Conservation (phyloP, 2,329 filamentous ascomycete genomes). For the Colletotrichum musae region DNA sequence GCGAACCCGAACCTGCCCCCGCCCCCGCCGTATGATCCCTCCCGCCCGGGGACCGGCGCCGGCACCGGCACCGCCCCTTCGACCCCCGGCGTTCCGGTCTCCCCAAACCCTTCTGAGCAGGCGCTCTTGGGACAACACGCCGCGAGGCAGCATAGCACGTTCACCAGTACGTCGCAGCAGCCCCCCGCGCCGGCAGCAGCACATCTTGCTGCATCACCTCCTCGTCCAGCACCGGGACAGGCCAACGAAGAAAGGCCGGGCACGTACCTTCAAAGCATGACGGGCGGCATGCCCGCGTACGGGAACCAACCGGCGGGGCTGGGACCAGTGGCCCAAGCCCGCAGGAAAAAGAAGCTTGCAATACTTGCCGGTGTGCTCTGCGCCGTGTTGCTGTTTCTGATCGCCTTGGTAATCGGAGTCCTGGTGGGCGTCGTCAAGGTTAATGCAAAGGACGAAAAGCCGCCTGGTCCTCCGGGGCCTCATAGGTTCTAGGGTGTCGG, state of each 20-base stretch:
- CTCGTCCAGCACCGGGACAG: neutral
- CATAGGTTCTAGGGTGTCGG: neutral
- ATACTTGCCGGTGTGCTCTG: conserved; percentile 30
- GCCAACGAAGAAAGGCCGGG: conserved; percentile 11
- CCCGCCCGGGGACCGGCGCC: conserved; percentile 10
- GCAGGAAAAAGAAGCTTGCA: conserved; percentile 39
- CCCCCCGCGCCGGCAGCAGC: conserved; percentile 25
- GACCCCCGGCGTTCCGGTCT: conserved; percentile 22
- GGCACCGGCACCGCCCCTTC: conserved; percentile 13
- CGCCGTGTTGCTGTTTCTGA: conserved; percentile 36
- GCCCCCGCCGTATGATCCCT: conserved; percentile 39
- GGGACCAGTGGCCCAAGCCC: conserved; percentile 35
- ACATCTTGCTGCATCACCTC: conserved; percentile 1
- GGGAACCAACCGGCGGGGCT: conserved; percentile 27
- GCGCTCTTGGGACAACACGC: conserved; percentile 29
- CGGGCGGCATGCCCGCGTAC: conserved; percentile 38
- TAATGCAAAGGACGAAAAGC: conserved; percentile 21
- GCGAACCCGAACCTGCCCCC: conserved; percentile 42
- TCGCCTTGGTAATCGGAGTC: conserved; percentile 40
- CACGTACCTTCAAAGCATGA: conserved; percentile 36
- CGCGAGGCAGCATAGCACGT: neutral
- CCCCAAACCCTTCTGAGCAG: conserved; percentile 24
- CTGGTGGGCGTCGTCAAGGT: conserved; percentile 37
- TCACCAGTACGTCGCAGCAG: conserved; percentile 8
- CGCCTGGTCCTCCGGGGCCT: conserved; percentile 4